Evolutionary conservation across 2,329 filamentous ascomycete genomes (phyloP), one percentile per base, ranked within the genome.

Genomic region (Botrytis deweyae): DNA sequence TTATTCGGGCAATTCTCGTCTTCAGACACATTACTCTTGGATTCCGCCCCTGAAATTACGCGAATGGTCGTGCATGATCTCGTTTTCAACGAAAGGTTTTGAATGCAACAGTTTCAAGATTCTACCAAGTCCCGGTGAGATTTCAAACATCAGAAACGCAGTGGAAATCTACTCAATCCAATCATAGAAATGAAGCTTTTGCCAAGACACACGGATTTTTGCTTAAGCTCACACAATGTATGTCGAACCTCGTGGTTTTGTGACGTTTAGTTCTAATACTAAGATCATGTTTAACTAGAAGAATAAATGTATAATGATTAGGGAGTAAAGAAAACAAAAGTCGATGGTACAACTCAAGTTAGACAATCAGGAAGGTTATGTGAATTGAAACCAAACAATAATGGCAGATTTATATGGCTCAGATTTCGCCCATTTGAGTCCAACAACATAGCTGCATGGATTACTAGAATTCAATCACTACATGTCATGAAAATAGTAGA

Each of bases 311-410:
- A 29, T 29, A 18, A 29, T 29, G 1, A 18, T 58, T 1, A 29
- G 1, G n/a, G 29, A 16, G 52, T 2, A 8, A 9, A 29, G 0
- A 1, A n/a, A 3, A 16, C 7, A 16, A 3, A 1, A 1, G 14
- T 3, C 25, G 6, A 55, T 16, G 5, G 12, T 16, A 16, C 22
- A 1, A 14, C 25, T 16, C 5, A 55, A 6, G 25, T 12, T 55
- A 55, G 49, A 18, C 52, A 58, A 9, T 29, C 14, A 29, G 14
- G 9, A 18, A 58, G 16, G 14, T 2, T 33, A 3, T 58, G n/a
- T 29, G n/a, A 29, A 4, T 55, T 8, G 52, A 6, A 16, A 18
- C 3, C 2, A 29, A 29, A 55, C 5, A n/a, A 29, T 55, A 29
- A n/a, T 16, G 14, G 6, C 18, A 29, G 25, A 55, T 46, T 55